A percentile compares a stretch with the other conserved stretches of the same genome.
These are phyloP conservation scores for Claviceps citrina DNA, from an alignment of 2,329 filamentous ascomycete species.

Conservation along the genomic window DNA sequence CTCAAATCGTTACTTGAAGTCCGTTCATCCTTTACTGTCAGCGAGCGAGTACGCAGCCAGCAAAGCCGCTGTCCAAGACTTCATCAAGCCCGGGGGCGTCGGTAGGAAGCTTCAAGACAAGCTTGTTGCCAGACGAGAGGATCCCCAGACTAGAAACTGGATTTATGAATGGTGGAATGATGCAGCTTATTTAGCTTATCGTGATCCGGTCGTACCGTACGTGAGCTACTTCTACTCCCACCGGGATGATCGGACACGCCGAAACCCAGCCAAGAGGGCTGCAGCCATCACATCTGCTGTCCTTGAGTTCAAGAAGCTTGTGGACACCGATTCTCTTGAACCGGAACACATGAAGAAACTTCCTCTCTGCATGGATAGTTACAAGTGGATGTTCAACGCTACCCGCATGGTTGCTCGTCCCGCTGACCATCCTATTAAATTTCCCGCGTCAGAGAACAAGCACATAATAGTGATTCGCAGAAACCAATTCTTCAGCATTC, in stretches of 20 bases:
- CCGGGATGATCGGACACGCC: conserved; percentile 75
- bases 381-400: conserved; percentile 98
- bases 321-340: conserved; percentile 69
- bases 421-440: conserved; percentile 73
- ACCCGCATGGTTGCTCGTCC: conserved; percentile 71
- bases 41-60: conserved; percentile 53
- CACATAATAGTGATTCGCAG: conserved; percentile 84
- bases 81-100: conserved; percentile 71
- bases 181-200: conserved; percentile 78
- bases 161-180: conserved; percentile 98
- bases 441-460: conserved; percentile 56
- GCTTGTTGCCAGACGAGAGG: conserved; percentile 60
- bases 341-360: conserved; percentile 98
- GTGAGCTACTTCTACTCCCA: conserved; percentile 99
- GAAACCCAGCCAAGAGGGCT: conserved; percentile 81
- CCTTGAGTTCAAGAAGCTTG: conserved; percentile 87
- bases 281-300: conserved; percentile 75
- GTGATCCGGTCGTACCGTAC: conserved; percentile 91
- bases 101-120: conserved; percentile 79
- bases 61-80: conserved; percentile 73
- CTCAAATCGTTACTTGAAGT: conserved; percentile 63
- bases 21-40: conserved; percentile 58
- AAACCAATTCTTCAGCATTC: conserved; percentile 93
- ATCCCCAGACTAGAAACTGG: conserved; percentile 82
- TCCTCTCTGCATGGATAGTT: conserved; percentile 95